Base-by-base conservation (phyloP, 306 rosid species). In the Morella rubra region DNA sequence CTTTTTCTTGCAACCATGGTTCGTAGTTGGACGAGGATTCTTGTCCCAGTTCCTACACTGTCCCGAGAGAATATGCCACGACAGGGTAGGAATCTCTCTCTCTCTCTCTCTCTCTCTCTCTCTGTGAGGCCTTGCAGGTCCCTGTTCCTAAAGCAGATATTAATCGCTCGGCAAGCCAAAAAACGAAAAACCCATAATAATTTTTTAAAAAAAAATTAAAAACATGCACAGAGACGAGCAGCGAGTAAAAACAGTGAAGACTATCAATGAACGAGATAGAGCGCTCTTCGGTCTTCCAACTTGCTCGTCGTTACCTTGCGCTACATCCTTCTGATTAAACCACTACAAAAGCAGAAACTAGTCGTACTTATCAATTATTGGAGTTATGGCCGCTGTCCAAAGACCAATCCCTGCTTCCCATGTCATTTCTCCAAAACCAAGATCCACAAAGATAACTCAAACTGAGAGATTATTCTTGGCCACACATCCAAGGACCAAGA, bases 381-480 rank as follows among this genome's bases (percentile, higher is more conserved):
- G 47, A 73, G 76, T n/a, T 51, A 86, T 91, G 97, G 89, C 89
- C 62, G 69, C 85, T 50, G 74, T 84, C 40, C 87, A 74, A 40
- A 81, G 86, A 67, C 75, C 89, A 82, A 72, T 86, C 81, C 65
- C 75, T 3, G 79, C 83, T 82, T 84, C 83, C 60, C 81, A 73
- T 54, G 24, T 66, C 10, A 79, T 32, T 69, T 78, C 72, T 27
- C 76, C 79, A 59, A 60, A 71, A 64, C 79, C 64, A 24, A 81
- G 83, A 80, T 66, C 85, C 81, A 69, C 77, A 79, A 81, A 66
- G 49, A 62, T 65, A 69, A 73, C 74, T 46, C 86, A 81, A 50
- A 72, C 84, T 44, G 87, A 60, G 42, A 72, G 73, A 53, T 72
- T 81, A 72, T 46, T 16, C 76, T 50, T 79, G 5, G 20, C 72